Evolutionary conservation across 1,139 yeast genomes (phyloP).

Genomic region (Candida tropicalis): DNA sequence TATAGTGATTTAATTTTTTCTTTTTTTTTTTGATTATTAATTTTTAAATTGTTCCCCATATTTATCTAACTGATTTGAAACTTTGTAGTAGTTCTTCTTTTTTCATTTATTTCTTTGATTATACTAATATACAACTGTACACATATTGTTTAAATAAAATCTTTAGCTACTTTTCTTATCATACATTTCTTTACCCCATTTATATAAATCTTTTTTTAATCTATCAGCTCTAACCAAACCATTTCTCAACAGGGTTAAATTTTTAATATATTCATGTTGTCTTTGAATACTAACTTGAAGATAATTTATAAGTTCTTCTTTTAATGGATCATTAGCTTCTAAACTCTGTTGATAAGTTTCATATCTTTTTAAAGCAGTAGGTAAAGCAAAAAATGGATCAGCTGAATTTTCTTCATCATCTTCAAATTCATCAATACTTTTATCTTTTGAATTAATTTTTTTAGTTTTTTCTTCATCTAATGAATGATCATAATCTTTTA

Average conservation of each 20-base stretch:
- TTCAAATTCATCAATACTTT: constrained; percentile 47
- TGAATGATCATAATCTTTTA: constrained; percentile 73
- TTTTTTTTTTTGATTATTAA: background rate
- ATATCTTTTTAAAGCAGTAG: constrained; percentile 37
- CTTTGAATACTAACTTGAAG: constrained; percentile 68
- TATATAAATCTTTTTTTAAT: constrained; percentile 63
- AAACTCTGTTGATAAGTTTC: constrained; percentile 37
- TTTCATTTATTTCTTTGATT: background rate
- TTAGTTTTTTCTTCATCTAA: constrained; percentile 33
- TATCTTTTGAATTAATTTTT: constrained; percentile 5
- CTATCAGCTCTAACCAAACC: constrained; percentile 81
- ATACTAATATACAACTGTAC: background rate
- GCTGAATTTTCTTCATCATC: constrained; percentile 25
- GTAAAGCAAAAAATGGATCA: constrained; percentile 45
- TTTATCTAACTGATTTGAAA: too few species aligned
- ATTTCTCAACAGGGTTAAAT: constrained; percentile 67
- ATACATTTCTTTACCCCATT: constrained; percentile 86
- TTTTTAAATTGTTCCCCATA: background rate
- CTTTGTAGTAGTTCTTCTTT: too few species aligned
- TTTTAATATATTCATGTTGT: constrained; percentile 86
- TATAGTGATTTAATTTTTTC: background rate
- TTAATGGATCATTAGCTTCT: constrained; percentile 32
- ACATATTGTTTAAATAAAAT: too few species aligned
- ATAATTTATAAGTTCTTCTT: constrained; percentile 47
- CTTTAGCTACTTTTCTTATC: constrained; percentile 52